A percentile compares a stretch with the other conserved stretches of the same genome.
Evolutionary conservation across 2,329 filamentous ascomycete genomes (phyloP).

Genomic region (Apiospora saccharicola): DNA sequence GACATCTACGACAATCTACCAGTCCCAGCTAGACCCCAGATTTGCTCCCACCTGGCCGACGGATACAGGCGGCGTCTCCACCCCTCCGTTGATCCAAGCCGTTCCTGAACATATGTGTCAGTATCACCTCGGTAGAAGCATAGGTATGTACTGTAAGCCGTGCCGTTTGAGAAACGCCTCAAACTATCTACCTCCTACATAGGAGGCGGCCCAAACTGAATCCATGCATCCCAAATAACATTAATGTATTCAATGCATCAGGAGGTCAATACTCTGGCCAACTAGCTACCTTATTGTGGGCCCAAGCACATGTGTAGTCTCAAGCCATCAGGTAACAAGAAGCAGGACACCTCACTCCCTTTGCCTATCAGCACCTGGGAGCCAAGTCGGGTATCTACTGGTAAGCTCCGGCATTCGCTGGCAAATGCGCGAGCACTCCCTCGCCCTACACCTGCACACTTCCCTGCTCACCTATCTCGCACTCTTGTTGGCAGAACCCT

Average conservation of each 20-base stretch:
- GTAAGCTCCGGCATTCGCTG: conserved; percentile 18
- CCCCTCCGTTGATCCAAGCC: background rate
- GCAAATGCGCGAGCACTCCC: background rate
- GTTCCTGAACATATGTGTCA: conserved; percentile 7
- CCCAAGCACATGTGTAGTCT: conserved; percentile 17
- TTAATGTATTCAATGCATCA: conserved; percentile 15
- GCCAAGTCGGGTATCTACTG: conserved; percentile 23
- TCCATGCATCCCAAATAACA: conserved; percentile 20
- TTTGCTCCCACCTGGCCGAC: conserved; percentile 24
- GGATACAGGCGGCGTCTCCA: conserved; percentile 28
- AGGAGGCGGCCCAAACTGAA: conserved; percentile 12
- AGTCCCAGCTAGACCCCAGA: conserved; percentile 7
- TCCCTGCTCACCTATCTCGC: conserved; percentile 2
- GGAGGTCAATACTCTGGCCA: conserved; percentile 3
- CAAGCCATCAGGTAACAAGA: conserved; percentile 17
- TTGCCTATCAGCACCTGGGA: conserved; percentile 20
- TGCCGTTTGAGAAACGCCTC: background rate
- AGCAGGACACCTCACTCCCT: background rate
- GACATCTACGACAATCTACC: conserved; percentile 4
- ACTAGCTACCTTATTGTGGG: conserved; percentile 3
- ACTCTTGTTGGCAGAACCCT: background rate
- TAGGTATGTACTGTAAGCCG: background rate
- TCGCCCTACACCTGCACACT: conserved; percentile 13
- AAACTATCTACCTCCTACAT: background rate
- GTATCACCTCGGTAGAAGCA: conserved; percentile 23